Evolutionary conservation across 306 rosid species (phyloP).

Genomic region (Ammopiptanthus mongolicus): DNA sequence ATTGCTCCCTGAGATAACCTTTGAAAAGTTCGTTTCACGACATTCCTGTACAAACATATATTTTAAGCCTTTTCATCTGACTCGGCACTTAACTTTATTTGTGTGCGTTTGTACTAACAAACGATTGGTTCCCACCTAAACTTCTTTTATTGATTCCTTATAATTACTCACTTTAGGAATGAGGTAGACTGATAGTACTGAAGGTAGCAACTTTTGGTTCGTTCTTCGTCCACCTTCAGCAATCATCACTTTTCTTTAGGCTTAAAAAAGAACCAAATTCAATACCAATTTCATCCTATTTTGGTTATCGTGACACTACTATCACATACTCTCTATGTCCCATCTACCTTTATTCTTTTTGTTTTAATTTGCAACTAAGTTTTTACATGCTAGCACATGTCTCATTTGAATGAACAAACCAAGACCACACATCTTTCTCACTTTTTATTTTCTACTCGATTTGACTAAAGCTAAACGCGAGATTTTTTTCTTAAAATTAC

Average conservation of each 20-base stretch:
- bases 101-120: conserved; percentile 16
- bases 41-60: conserved; percentile 16
- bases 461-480: background rate
- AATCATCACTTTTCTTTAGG: background rate
- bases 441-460: background rate
- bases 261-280: conserved; percentile 9
- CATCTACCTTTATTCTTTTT: conserved; percentile 29
- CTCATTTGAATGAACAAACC: conserved; percentile 16
- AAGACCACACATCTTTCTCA: background rate
- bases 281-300: conserved; percentile 5
- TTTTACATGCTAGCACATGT: conserved; percentile 23
- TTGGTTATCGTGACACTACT: background rate
- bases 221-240: conserved; percentile 26
- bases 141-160: conserved; percentile 17
- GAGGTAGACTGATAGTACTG: background rate
- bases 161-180: conserved; percentile 31
- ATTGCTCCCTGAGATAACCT: background rate
- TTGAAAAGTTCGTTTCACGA: background rate
- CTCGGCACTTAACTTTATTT: too few relatives aligned
- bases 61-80: conserved; percentile 11
- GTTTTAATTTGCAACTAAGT: conserved; percentile 10
- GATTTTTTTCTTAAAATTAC: background rate
- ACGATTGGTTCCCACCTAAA: conserved; percentile 17
- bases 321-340: conserved; percentile 16
- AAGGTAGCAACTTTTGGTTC: background rate